Evolutionary conservation across 345 rosid species (phyloP).

Genomic region (Dovyalis caffra): DNA sequence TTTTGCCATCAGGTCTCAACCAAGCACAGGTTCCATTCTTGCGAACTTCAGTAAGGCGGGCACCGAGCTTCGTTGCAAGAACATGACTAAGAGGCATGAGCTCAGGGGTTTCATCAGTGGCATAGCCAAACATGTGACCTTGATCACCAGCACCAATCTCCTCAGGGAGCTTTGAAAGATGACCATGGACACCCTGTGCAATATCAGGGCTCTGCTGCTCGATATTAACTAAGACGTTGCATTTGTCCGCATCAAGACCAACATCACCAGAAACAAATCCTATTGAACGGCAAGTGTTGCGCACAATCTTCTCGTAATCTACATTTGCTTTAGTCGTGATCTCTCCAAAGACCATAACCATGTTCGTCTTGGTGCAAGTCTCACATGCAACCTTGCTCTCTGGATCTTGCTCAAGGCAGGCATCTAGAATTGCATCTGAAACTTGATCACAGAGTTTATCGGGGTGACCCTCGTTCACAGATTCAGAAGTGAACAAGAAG

Average conservation of each 20-base stretch:
- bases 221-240: constrained; percentile 14
- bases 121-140: constrained; percentile 27
- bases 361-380: constrained; percentile 20
- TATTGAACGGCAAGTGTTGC: constrained; percentile 13
- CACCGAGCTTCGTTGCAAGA: constrained; percentile 24
- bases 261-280: constrained; percentile 23
- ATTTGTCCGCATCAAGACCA: constrained; percentile 25
- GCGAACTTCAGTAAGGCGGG: constrained; percentile 19
- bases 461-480: constrained; percentile 26
- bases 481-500: constrained; percentile 20
- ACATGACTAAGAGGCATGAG: constrained; percentile 23
- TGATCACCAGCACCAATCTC: constrained; percentile 24
- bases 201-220: constrained; percentile 28
- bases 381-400: constrained; percentile 22
- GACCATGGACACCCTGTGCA: constrained; percentile 26
- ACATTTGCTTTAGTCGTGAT: constrained; percentile 20
- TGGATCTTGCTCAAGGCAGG: constrained; percentile 24
- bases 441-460: constrained; percentile 23
- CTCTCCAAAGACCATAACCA: constrained; percentile 23
- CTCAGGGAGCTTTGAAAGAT: constrained; percentile 21
- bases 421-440: constrained; percentile 22
- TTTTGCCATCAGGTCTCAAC: constrained; percentile 27
- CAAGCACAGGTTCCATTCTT: constrained; percentile 20
- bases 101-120: constrained; percentile 23
- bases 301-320: constrained; percentile 17